These are phyloP conservation scores for Davidsoniella neocaledoniae DNA, from an alignment of 2,329 filamentous ascomycete genomes.

Conservation along the genomic window DNA sequence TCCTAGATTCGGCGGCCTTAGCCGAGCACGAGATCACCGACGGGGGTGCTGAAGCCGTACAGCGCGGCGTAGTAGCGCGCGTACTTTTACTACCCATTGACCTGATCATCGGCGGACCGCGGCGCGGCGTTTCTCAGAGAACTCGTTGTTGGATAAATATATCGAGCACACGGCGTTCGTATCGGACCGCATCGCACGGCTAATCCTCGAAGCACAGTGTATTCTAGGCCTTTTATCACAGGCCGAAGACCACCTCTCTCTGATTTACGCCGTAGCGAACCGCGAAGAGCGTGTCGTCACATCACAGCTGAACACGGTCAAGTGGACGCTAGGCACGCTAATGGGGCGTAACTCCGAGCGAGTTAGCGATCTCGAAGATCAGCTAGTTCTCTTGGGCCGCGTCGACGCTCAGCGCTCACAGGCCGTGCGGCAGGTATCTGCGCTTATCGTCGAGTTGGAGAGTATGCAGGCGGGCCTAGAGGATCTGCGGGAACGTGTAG, in stretches of 20 bases:
- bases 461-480: slow-evolving; percentile 54
- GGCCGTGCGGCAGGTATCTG: slow-evolving; percentile 51
- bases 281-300: slow-evolving; percentile 44
- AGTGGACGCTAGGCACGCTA: slow-evolving; percentile 56
- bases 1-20: slow-evolving; percentile 40
- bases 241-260: slow-evolving; percentile 51
- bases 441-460: slow-evolving; percentile 55
- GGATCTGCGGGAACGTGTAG: slow-evolving; percentile 55
- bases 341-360: slow-evolving; percentile 51
- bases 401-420: slow-evolving; percentile 49
- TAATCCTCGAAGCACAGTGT: slow-evolving; percentile 55
- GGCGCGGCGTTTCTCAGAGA: slow-evolving; percentile 29
- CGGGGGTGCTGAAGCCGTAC: slow-evolving; percentile 24
- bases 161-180: slow-evolving; percentile 54
- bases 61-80: slow-evolving; percentile 3
- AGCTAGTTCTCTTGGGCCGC: slow-evolving; percentile 46
- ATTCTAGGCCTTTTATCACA: slow-evolving; percentile 48
- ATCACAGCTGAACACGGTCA: slow-evolving; percentile 44
- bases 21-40: slow-evolving; percentile 16
- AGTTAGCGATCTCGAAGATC: slow-evolving; percentile 42
- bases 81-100: slow-evolving; percentile 10
- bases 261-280: slow-evolving; percentile 52
- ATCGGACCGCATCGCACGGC: slow-evolving; percentile 47
- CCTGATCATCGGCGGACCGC: slow-evolving; percentile 5
- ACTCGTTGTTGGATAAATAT: slow-evolving; percentile 54